Evolutionary conservation across 164 flowering plant species (phyloP).

Genomic region (Akebia trifoliata): DNA sequence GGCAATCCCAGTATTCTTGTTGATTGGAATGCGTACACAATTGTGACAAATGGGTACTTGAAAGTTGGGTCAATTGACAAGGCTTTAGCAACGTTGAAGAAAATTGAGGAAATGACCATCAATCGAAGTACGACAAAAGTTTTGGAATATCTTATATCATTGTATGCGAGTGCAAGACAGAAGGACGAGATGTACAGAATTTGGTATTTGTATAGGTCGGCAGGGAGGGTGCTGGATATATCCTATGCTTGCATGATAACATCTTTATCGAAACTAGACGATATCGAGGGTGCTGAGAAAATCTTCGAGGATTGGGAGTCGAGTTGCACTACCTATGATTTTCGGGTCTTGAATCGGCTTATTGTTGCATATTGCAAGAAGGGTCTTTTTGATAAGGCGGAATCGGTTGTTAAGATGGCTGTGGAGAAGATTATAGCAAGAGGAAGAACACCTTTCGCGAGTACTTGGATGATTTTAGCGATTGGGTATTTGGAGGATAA

Average conservation of each 20-base stretch:
- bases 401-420: slow-evolving; percentile 21
- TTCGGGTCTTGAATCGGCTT: slow-evolving; percentile 34
- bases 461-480: slow-evolving; percentile 33
- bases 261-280: slow-evolving; percentile 34
- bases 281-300: slow-evolving; percentile 39
- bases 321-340: slow-evolving; percentile 18
- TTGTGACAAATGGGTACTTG: slow-evolving; percentile 33
- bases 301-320: slow-evolving; percentile 42
- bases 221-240: slow-evolving; percentile 15
- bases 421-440: no score
- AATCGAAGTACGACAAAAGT: no score
- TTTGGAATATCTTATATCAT: slow-evolving; percentile 21
- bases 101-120: slow-evolving; percentile 15
- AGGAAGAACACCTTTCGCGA: slow-evolving; percentile 22
- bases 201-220: slow-evolving; percentile 27
- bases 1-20: slow-evolving; percentile 10
- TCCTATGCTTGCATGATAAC: slow-evolving; percentile 28
- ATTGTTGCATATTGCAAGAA: slow-evolving; percentile 35
- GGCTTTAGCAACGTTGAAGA: slow-evolving; percentile 23
- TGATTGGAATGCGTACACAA: slow-evolving; percentile 27
- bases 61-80: slow-evolving; percentile 29
- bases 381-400: slow-evolving; percentile 40
- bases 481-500: slow-evolving; percentile 18
- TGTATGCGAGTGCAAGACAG: slow-evolving; percentile 30
- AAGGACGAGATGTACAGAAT: slow-evolving; percentile 27